Evolutionary conservation across 2,329 filamentous ascomycete genomes (phyloP), one percentile per base, ranked within the genome.

Genomic region (Botrytis fabae): DNA sequence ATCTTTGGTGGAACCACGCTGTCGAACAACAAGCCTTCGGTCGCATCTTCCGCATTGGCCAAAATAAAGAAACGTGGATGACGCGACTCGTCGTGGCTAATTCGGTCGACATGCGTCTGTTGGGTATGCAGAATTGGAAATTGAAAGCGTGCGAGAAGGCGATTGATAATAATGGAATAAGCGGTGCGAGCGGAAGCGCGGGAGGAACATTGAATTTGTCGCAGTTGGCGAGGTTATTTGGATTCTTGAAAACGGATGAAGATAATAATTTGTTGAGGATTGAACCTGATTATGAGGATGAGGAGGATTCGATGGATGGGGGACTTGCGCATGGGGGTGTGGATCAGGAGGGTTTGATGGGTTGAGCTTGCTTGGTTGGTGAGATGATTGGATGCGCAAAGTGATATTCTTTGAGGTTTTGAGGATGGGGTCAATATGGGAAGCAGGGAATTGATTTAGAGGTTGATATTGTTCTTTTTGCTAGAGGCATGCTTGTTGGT

Each of bases 31-130:
- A 93, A 77, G 90, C 88, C 0, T 85, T 86, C 57, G 82, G 82
- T 1, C 86, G 92, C 0, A 87, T 93, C 0, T 87, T 87, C 76
- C 85, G 92, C 8, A 89, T 90, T 3, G 91, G 91, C 0, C 92
- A 95, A 75, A 75, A 78, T 0, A 87, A 90, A 60, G 82, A 88
- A 48, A 90, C 90, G 0, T 82, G 88, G 18, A 85, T 92, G 73
- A 85, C 88, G 0, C 85, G 89, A 0, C 83, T 94, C 48, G 81
- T 89, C 0, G 83, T 90, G 0, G 80, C 83, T 1, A 83, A 86
- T 7, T 87, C 85, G 0, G 86, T 93, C 8, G 91, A 94, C 73
- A 82, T 86, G 16, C 82, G 85, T 0, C 83, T 94, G 5, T 78
- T 85, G 0, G 64, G 80, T 0, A 83, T 93, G 75, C 91, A 94